Base-by-base conservation (phyloP, 176 grass and related monocot genomes). In the Cenchrus fungigraminus region DNA sequence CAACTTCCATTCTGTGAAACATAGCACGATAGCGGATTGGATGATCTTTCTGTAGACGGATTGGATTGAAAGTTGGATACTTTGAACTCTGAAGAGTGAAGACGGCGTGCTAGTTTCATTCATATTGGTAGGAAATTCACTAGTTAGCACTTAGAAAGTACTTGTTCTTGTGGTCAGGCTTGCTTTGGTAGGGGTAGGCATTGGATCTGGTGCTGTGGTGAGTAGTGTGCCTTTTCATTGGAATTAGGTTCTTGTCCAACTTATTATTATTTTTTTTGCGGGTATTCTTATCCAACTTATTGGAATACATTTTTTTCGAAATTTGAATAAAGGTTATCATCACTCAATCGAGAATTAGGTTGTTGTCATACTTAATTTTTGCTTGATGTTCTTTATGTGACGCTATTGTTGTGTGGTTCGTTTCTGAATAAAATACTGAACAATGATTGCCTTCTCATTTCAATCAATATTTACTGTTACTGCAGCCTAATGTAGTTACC, bases 371-470 rank as follows among this genome's bases (percentile, higher is more conserved):
- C 29, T 85, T 80, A 43, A 43, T 43, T 49, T 19, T 81, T 75
- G 13, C 32, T 75, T 79, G 76, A 28, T 25, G 19, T 45, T 34
- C 32, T 75, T 79, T 80, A 28, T 25, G 19, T 45, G 45, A 65
- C 81, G 37, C 28, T 80, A 42, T 71, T 75, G 9, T 80, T 84
- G 74, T 44, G n/a, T 84, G 6, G 12, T 28, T 29, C 57, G 62
- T 45, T 81, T 54, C 31, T 75, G 8, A 87, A 81, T 91, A 74
- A 14, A 76, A 76, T 77, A 76, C 28, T 49, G 40, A 76, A 42
- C 54, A 81, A 65, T 71, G 32, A 81, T 87, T 71, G 69, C 63
- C 53, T 79, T 42, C 58, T 71, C 71, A 56, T 62, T 51, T 51
- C 49, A 51, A 47, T 58, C 42, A 0, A 17, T 25, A 11, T 34